Base-by-base conservation (phyloP, 1,139 yeast genomes). In the Suhomyces chickasaworum region DNA sequence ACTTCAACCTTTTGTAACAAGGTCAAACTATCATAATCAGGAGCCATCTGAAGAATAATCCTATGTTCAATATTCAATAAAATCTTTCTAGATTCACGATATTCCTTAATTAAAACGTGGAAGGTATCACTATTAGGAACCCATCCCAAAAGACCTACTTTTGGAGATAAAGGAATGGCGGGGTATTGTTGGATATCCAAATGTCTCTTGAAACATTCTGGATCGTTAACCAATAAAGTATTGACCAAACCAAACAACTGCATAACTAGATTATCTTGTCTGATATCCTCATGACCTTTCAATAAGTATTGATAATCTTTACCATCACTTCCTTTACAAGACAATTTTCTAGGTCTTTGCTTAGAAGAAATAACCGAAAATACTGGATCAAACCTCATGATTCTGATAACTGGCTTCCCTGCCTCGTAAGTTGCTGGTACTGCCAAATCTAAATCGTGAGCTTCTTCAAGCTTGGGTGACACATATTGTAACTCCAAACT, bases 191-290 rank as follows among this genome's bases (percentile, higher is more conserved):
- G 97, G 52, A 95, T 91, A 61, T 88, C 95, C 68, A 95, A 75
- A 65, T 95, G 99, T 54, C 99, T 80, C 71, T 89, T 91, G 77
- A 91, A 93, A 63, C 97, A 90, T 63, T 93, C 99, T 0, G 97
- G 86, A 65, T 95, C 98, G 58, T 89, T 89, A 2, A 86, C 80
- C 55, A 95, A 76, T 45, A 95, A 73, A 0, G 98, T 91, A 60
- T 95, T 95, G 2, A 93, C 98, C 60, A 95, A 75, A 1, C 98
- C 98, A 67, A 95, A 93, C 57, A 95, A 73, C 65, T 95, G 99
- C 99, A 95, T 95, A 25, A 93, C 99, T 64, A 95, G 77, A 60
- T 90, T 89, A 70, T 95, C 99, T 65, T 95, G 99, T 60, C 99
- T 81, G 49, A 93, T 89, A 75, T 95, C 99, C 68, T 95, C 99